phyloP scores from a whole-genome alignment of 371 early-diverging fungal species.

The Saksenaea oblongispora region DNA sequence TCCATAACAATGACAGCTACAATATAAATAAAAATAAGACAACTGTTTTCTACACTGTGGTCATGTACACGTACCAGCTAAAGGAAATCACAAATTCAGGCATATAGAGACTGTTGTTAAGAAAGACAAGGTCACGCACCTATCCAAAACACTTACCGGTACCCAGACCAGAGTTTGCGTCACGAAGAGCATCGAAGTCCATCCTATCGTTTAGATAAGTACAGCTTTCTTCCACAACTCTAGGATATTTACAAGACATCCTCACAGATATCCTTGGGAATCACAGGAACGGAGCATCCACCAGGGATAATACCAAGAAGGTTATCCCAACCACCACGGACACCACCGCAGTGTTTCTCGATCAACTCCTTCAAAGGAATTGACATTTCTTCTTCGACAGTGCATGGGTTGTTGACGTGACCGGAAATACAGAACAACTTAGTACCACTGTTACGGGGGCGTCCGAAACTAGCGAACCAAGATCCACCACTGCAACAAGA shows the following conservation, averaged over 20 bases:
- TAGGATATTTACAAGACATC: conserved; percentile 67
- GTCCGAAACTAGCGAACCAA: conserved; percentile 96
- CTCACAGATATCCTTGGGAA: conserved; percentile 87
- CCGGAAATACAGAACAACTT: conserved; percentile 98
- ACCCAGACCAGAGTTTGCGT: conserved; percentile 92
- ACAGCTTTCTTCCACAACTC: background rate
- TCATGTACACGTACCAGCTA: conserved; percentile 30
- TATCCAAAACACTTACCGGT: conserved; percentile 59
- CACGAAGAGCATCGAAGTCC: conserved; percentile 97
- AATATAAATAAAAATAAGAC: background rate
- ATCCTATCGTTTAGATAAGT: conserved; percentile 51
- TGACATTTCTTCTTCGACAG: conserved; percentile 98
- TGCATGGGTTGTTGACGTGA: conserved; percentile 96
- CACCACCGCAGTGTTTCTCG: conserved; percentile 97
- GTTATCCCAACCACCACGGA: conserved; percentile 99
- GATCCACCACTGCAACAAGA: conserved; percentile 67
- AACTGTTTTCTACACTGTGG: background rate
- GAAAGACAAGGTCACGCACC: background rate
- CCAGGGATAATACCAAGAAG: conserved; percentile 96
- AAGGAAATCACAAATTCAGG: background rate
- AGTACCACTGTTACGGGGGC: conserved; percentile 92
- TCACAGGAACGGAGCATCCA: conserved; percentile 93
- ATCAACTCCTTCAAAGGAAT: conserved; percentile 94
- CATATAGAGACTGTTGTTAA: background rate
- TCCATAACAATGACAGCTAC: conserved; percentile 96